A percentile compares a stretch with the other conserved stretches of the same genome.
These are phyloP conservation scores for Suillus plorans DNA, from an alignment of 768 basidiomycete genomes.

Conservation along the genomic window DNA sequence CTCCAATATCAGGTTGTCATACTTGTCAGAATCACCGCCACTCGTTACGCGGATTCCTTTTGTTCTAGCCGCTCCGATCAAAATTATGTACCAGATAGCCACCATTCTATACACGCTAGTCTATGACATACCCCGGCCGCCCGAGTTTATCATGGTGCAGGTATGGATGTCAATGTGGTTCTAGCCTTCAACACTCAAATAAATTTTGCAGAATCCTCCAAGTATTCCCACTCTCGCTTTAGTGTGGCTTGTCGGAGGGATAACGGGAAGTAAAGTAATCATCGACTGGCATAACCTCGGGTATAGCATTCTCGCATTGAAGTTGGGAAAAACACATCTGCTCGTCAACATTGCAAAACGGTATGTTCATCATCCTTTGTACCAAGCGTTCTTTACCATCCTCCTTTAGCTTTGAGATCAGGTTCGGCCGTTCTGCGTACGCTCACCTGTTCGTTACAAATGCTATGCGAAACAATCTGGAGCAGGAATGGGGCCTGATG, in stretches of 20 bases:
- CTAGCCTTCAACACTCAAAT: background rate
- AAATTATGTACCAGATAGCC: conserved; percentile 69
- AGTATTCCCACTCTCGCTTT: conserved; percentile 91
- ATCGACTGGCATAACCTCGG: conserved; percentile 99
- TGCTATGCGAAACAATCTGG: conserved; percentile 77
- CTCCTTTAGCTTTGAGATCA: conserved; percentile 69
- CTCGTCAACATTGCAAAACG: conserved; percentile 74
- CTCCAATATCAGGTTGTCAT: conserved; percentile 62
- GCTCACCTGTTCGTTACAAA: conserved; percentile 92
- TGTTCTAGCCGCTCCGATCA: conserved; percentile 74
- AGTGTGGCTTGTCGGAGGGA: conserved; percentile 67
- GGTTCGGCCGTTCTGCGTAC: conserved; percentile 78
- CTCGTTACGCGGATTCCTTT: conserved; percentile 59
- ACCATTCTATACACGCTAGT: conserved; percentile 63
- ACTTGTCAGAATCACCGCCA: conserved; percentile 64
- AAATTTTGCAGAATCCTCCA: conserved; percentile 78
- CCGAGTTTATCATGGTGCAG: conserved; percentile 88
- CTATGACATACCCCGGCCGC: conserved; percentile 59
- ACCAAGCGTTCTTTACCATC: conserved; percentile 1
- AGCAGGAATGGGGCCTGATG: conserved; percentile 74
- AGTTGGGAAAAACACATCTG: conserved; percentile 63
- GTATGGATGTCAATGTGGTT: conserved; percentile 40
- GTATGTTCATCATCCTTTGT: conserved; percentile 39
- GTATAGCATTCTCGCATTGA: conserved; percentile 86
- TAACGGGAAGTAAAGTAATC: conserved; percentile 81